These are phyloP conservation scores for Seminavis robusta DNA, from an alignment of 108 stramenopile species.

Conservation along the genomic window DNA sequence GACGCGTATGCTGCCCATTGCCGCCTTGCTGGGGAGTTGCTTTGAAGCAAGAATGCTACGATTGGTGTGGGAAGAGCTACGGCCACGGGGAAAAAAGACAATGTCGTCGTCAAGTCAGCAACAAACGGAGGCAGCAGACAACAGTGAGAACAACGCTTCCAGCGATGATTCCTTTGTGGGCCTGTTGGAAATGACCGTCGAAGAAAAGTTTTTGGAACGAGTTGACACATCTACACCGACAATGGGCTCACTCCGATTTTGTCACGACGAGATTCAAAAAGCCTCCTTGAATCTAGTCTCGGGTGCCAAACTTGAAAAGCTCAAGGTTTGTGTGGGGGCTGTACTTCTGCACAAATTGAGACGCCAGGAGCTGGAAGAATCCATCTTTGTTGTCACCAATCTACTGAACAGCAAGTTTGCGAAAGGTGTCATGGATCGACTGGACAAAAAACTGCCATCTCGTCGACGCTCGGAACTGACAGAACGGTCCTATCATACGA, in stretches of 20 bases:
- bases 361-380: background rate
- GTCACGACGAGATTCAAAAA: constrained; percentile 37
- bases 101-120: too few species aligned
- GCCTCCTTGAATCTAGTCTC: constrained; percentile 31
- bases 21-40: constrained; percentile 35
- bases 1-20: constrained; percentile 16
- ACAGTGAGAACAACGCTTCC: too few species aligned
- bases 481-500: too few species aligned
- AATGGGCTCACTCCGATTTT: constrained; percentile 9
- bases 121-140: too few species aligned
- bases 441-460: too few species aligned
- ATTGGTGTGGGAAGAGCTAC: constrained; percentile 6
- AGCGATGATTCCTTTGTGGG: constrained; percentile 11
- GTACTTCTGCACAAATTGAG: constrained; percentile 16
- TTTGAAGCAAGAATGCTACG: constrained; percentile 16
- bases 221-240: too few species aligned
- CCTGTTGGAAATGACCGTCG: background rate
- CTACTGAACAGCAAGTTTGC: background rate
- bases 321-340: constrained; percentile 40
- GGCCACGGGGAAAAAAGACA: too few species aligned
- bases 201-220: constrained; percentile 1
- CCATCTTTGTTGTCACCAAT: background rate
- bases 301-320: constrained; percentile 6
- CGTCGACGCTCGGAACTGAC: too few species aligned
- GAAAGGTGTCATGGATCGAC: background rate